Evolutionary conservation across 192 early-diverging fungal genomes (phyloP), one percentile per base, ranked within the genome.

Genomic region (Umbelopsis isabellina): DNA sequence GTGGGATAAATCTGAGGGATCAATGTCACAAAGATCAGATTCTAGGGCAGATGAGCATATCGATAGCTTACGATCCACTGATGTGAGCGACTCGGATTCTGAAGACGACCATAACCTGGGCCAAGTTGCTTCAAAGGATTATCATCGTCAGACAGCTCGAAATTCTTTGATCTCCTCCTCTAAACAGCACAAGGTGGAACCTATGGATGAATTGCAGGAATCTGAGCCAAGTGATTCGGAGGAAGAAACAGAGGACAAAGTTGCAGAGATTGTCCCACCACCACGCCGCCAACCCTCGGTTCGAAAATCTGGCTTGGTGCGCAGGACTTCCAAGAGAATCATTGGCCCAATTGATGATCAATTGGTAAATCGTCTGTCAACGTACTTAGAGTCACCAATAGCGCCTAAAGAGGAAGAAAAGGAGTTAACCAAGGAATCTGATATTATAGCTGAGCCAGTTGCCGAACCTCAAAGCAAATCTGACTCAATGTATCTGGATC

Each of bases 341-440:
- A 61, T 61, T 30, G 33, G 27, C 16, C 55, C 55, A 3, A 61
- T 61, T 33, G 55, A 61, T 35, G 55, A 15, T 16, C 55, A 61
- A 16, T 35, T 61, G 30, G 30, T 61, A 35, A 8, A 61, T 35
- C 16, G 25, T 4, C 16, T 61, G 21, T 61, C 55, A 18, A 35
- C 27, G 27, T 61, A 35, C 33, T 6, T 61, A 25, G 55, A 61
- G 2, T 30, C 55, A 4, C 37, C 37, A 41, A 6, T 6, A 9
- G 37, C 37, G 37, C 37, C 6, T 10, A 41, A 41, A 41, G 37
- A 41, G 37, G 7, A 41, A 10, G 37, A 30, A 3, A 30, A 41
- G 37, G 37, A 41, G 37, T 5, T 0, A 41, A 10, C 37, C 5
- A 41, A 41, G 37, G 37, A 41, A 41, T 10, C 37, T 41, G 7